Evolutionary conservation across 176 grass and related monocot species (phyloP).

Genomic region (Chloris gayana): DNA sequence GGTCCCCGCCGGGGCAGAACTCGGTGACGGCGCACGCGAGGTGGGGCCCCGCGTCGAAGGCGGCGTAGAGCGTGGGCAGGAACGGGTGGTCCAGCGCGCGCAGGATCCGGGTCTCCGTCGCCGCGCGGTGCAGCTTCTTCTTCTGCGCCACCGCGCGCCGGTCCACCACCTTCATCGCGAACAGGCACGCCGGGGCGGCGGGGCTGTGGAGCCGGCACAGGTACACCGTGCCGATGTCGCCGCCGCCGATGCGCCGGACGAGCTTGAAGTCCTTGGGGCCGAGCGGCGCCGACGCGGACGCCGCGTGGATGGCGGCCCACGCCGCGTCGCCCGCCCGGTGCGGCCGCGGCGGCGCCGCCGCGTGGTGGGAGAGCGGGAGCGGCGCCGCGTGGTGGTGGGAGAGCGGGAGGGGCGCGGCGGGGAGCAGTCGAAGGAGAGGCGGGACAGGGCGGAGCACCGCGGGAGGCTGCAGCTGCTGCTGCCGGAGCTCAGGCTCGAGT

Average conservation of each 20-base stretch:
- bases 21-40: conserved; percentile 87
- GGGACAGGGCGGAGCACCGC: conserved; percentile 60
- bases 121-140: conserved; percentile 73
- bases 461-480: conserved; percentile 57
- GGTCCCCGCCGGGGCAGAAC: conserved; percentile 89
- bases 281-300: conserved; percentile 23
- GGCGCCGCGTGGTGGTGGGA: no score
- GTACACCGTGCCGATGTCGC: conserved; percentile 87
- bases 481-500: conserved; percentile 69
- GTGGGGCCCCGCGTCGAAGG: conserved; percentile 74
- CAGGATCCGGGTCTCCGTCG: conserved; percentile 72
- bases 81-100: conserved; percentile 81
- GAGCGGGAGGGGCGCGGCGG: no score
- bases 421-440: conserved; percentile 58
- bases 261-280: conserved; percentile 70
- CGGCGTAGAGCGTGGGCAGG: conserved; percentile 76
- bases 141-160: conserved; percentile 54
- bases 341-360: conserved; percentile 40
- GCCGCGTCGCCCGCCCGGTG: conserved; percentile 59
- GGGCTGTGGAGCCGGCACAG: conserved; percentile 53
- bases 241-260: conserved; percentile 69
- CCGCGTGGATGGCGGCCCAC: conserved; percentile 53
- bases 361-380: no score
- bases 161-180: conserved; percentile 98
- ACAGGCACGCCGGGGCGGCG: conserved; percentile 3